Base-by-base conservation (phyloP, 805 yeast genomes). In the Scheffersomyces coipomensis region DNA sequence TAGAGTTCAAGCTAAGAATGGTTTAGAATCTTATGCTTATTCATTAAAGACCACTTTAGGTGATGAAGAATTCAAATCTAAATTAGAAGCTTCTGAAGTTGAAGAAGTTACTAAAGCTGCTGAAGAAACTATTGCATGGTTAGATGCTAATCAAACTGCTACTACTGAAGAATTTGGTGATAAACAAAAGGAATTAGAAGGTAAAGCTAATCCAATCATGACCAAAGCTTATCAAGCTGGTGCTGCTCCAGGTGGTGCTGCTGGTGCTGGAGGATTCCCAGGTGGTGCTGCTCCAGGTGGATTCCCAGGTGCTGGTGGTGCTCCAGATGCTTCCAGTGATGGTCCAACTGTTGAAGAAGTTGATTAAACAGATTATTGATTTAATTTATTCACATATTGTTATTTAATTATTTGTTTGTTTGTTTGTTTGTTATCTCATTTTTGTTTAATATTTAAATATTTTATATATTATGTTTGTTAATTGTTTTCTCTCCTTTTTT, bases 191-290 rank as follows among this genome's bases (percentile, higher is more conserved):
- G 97, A 89, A 74, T 83, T 90, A 61, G 97, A 91, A 78, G 85
- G 80, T 55, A 77, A 84, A 71, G 96, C 96, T 54, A 90, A 90
- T 80, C 97, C 97, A 69, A 88, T 90, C 73, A 85, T 90, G 88
- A 80, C 88, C 68, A 88, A 90, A 80, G 88, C 93, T 79, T 91
- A 91, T 83, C 93, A 87, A 71, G 89, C 84, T 53, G 95, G 89
- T 67, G 95, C 88, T 68, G 84, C 83, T 51, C 82, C 85, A 59
- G 85, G 78, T 52, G 88, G 76, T 55, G 66, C 65, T 58, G 67
- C 66, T 64, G 85, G 83, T 56, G 89, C 88, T 59, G 88, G 78
- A 57, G 71, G 71, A 45, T 58, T 57, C 59, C 75, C 73, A 46
- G 82, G 81, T 58, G 78, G 70, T 47, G 81, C 75, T 66, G 81